Base-by-base conservation (phyloP, 1,284 basidiomycete species). In the Stereum hirsutum region DNA sequence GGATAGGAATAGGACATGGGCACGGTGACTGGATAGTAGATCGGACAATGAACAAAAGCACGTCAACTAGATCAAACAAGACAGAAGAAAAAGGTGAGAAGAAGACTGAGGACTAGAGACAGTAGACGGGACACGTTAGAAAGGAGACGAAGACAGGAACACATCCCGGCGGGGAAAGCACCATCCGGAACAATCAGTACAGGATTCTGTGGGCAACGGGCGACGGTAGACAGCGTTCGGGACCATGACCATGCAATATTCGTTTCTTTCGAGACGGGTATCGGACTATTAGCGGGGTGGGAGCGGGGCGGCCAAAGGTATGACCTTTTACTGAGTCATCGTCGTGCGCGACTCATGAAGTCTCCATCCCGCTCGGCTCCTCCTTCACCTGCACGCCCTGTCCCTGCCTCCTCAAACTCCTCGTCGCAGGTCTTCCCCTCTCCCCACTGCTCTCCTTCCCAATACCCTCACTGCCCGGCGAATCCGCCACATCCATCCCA, bases 401-500 rank as follows among this genome's bases (percentile, higher is more conserved):
- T 15, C 15, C 28, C 4, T 15, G n/a, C n/a, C n/a, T n/a, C n/a
- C n/a, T n/a, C n/a, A n/a, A n/a, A n/a, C n/a, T n/a, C n/a, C n/a
- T n/a, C n/a, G n/a, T n/a, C n/a, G n/a, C n/a, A n/a, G n/a, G n/a
- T n/a, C n/a, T n/a, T n/a, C n/a, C n/a, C n/a, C n/a, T n/a, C n/a
- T n/a, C n/a, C n/a, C n/a, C n/a, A n/a, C n/a, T n/a, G n/a, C n/a
- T n/a, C n/a, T n/a, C n/a, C n/a, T n/a, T n/a, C n/a, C n/a, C n/a
- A n/a, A n/a, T n/a, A n/a, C n/a, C n/a, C n/a, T n/a, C n/a, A n/a
- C n/a, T n/a, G n/a, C n/a, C n/a, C n/a, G n/a, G n/a, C n/a, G n/a
- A n/a, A n/a, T n/a, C n/a, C 14, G 19, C 7, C 15, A n/a, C 25
- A 32, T 41, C 53, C 45, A 59, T 44, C 54, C 54, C 27, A 52